A percentile compares a stretch with the other conserved stretches of the same genome.
Evolutionary conservation across 2,329 filamentous ascomycete genomes (phyloP).

Genomic region (Emydomyces testavorans): DNA sequence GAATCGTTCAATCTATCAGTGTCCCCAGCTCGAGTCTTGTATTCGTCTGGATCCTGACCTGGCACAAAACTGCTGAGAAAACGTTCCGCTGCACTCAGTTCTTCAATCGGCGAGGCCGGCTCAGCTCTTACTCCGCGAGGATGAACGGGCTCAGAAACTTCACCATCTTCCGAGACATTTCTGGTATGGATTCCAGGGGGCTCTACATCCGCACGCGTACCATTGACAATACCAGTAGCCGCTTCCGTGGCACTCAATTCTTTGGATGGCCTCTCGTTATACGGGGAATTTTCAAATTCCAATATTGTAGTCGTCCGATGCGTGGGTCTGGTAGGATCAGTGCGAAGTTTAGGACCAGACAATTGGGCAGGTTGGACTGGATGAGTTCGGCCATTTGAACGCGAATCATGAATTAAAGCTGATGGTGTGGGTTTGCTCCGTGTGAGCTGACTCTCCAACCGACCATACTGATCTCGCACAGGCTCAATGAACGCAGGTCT

Average conservation of each 20-base stretch:
- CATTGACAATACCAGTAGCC: neutral
- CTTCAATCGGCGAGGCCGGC: constrained; percentile 18
- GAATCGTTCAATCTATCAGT: constrained; percentile 10
- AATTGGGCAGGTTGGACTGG: neutral
- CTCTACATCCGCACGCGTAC: neutral
- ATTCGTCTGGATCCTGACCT: constrained; percentile 15
- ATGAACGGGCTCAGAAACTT: constrained; percentile 21
- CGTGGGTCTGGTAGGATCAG: neutral
- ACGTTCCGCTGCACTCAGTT: constrained; percentile 28
- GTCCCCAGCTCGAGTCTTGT: constrained; percentile 8
- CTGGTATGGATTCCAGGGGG: constrained; percentile 15
- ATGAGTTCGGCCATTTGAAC: neutral
- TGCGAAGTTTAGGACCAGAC: neutral
- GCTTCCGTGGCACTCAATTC: neutral
- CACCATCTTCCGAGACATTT: constrained; percentile 30
- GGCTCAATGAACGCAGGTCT: constrained; percentile 27
- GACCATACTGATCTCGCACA: constrained; percentile 13
- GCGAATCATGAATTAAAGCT: neutral
- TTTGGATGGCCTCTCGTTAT: constrained; percentile 2
- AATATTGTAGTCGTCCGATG: neutral
- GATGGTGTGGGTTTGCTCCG: neutral
- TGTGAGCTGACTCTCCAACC: constrained; percentile 8
- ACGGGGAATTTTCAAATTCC: neutral
- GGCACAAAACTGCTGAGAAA: constrained; percentile 30
- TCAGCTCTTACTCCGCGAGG: constrained; percentile 9